Evolutionary conservation across 164 flowering plant genomes (phyloP), one percentile per base, ranked within the genome.

Genomic region (Malania oleifera): DNA sequence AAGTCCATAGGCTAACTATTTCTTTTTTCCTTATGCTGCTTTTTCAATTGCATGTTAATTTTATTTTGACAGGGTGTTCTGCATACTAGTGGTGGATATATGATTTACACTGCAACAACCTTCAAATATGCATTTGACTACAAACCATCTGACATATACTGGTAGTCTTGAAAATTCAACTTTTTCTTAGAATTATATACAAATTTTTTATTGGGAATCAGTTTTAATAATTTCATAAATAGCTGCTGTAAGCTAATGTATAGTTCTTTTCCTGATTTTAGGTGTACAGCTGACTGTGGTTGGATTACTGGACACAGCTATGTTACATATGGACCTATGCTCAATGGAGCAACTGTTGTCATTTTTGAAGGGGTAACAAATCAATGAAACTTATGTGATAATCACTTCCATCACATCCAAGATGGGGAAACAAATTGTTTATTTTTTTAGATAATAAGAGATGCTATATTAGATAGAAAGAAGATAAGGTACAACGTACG

Each of bases 211-310:
- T 46, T 46, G n/a, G 17, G 63, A 24, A 0, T 49, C 39, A 0
- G 11, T 34, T 34, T 34, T 34, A 7, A 34, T 34, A 34, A 34
- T 34, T 12, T 34, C n/a, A n/a, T n/a, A n/a, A n/a, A 34, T 34
- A 34, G 7, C 7, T 4, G 22, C 12, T 43, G 22, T 43, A 22
- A 43, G 7, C 18, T 43, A 4, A 43, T 43, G 46, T 25, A 39
- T 22, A 22, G 17, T 10, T 37, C 8, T 51, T 20, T 54, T 52
- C 50, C 43, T 61, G 12, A 35, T 44, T 54, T 61, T 70, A 90
- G 97, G 97, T 90, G 97, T 55, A 88, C 97, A 48, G 97, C 99
- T 76, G 99, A 95, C 65, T 95, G 99, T 79, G 99, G 99, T 66
- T 95, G 99, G 99, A 95, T 95, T 68, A 91, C 99, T 55, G 97